These are phyloP conservation scores for Monosporascus cannonballus DNA, from an alignment of 2,329 filamentous ascomycete species.

Conservation along the genomic window DNA sequence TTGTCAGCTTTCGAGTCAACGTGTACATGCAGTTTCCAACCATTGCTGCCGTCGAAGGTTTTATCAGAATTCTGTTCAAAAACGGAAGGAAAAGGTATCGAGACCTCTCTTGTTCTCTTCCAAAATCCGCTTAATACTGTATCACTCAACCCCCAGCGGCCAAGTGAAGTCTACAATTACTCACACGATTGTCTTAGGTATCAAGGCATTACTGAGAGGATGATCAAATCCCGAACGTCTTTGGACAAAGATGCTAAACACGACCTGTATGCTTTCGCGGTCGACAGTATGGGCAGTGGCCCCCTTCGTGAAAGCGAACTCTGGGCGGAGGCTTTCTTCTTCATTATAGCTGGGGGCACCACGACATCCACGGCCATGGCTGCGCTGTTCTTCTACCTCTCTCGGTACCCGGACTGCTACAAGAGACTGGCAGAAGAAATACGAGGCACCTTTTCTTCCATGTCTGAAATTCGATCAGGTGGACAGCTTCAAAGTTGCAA, in stretches of 20 bases:
- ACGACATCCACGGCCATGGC: not conserved
- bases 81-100: not conserved
- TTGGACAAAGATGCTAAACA: not conserved
- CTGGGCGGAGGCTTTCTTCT: not conserved
- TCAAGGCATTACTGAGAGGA: not conserved
- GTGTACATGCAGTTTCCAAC: slow-evolving; percentile 3
- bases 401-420: not conserved
- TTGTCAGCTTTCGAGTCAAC: not conserved
- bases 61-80: not conserved
- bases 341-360: not conserved
- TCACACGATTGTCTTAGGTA: no score
- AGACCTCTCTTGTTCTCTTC: no score
- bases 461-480: not conserved
- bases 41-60: not conserved
- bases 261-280: not conserved
- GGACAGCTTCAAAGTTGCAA: not conserved
- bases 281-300: not conserved
- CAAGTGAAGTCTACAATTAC: no score
- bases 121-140: no score
- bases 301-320: not conserved
- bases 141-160: no score
- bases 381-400: not conserved
- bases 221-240: not conserved
- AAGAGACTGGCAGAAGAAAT: not conserved
- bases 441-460: not conserved